Base-by-base conservation (phyloP, 2,329 filamentous ascomycete genomes). In the Aspergillus spinulosporus region DNA sequence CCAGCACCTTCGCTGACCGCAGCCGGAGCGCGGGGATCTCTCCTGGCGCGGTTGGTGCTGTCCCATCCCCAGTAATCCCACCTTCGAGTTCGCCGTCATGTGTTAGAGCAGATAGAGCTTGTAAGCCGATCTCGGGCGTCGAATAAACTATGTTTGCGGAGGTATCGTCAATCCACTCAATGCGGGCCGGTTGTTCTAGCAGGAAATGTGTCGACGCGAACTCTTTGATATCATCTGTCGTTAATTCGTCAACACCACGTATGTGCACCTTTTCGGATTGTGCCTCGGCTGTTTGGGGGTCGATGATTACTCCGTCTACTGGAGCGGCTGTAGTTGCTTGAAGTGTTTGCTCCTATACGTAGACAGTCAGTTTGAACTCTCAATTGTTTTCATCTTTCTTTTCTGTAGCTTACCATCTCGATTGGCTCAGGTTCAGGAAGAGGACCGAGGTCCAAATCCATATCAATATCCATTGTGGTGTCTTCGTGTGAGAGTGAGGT, bases 91-190 rank as follows among this genome's bases (percentile, higher is more conserved):
- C 72, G 43, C 54, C 60, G 14, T 68, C 63, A 55, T 76, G 69
- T 3, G 73, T 74, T 47, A 88, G 76, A 3, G 78, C 76, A 32
- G 71, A 66, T 26, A 88, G 75, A 15, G 84, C 85, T 50, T 78
- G 71, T 4, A 78, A 66, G 1, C 85, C 85, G 9, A 80, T 74
- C 44, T 81, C 77, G 9, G 78, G 68, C 36, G 76, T 80, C 55
- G 79, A 78, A 76, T 94, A 97, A 51, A 96, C 74, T 52, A 97
- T 79, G 70, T 97, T 97, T 60, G 91, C 90, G 0, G 91, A 93
- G 5, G 85, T 87, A 73, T 99, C 94, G 71, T 97, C 90, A 63
- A 99, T 91, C 94, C 94, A 99, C 76, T 97, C 92, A 61, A 97
- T 80, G 59, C 84, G 82, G 54, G 83, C 78, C 55, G 86, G 78